Conservation (phyloP, 768 basidiomycete species). For the Suillus subalutaceus region DNA sequence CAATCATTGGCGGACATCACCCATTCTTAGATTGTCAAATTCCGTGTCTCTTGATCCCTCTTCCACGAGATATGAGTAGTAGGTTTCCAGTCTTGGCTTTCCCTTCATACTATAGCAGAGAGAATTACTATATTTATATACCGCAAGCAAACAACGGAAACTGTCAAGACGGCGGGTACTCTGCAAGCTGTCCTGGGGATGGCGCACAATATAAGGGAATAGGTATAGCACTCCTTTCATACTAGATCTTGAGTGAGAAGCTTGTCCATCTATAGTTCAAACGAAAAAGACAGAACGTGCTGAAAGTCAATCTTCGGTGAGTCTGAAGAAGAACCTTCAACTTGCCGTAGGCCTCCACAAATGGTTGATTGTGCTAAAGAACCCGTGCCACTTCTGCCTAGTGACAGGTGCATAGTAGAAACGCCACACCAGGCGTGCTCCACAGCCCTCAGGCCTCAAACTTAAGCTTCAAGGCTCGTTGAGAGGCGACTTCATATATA, state of each 20-base stretch:
- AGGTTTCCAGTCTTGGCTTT: not conserved
- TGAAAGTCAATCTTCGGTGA: not conserved
- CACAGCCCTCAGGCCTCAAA: not conserved
- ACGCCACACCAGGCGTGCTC: not conserved
- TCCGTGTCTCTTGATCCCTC: not conserved
- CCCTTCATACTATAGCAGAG: too few species aligned
- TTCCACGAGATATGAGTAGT: conserved; percentile 1
- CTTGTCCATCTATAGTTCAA: not conserved
- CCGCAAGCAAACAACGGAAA: too few species aligned
- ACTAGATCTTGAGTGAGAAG: not conserved
- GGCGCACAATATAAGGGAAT: too few species aligned
- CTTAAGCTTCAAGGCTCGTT: not conserved
- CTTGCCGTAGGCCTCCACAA: not conserved
- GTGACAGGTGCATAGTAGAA: not conserved
- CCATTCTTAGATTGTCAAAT: not conserved
- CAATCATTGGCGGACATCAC: not conserved
- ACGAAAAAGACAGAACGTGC: too few species aligned
- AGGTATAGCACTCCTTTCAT: too few species aligned
- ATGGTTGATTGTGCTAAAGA: not conserved
- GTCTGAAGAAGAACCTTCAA: not conserved
- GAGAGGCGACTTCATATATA: not conserved
- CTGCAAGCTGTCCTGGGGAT: too few species aligned
- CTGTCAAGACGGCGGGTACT: too few species aligned
- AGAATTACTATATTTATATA: too few species aligned
- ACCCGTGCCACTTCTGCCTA: not conserved